phyloP scores from a whole-genome alignment of 352 stramenopile species.

The Thalassiosira hispida region DNA sequence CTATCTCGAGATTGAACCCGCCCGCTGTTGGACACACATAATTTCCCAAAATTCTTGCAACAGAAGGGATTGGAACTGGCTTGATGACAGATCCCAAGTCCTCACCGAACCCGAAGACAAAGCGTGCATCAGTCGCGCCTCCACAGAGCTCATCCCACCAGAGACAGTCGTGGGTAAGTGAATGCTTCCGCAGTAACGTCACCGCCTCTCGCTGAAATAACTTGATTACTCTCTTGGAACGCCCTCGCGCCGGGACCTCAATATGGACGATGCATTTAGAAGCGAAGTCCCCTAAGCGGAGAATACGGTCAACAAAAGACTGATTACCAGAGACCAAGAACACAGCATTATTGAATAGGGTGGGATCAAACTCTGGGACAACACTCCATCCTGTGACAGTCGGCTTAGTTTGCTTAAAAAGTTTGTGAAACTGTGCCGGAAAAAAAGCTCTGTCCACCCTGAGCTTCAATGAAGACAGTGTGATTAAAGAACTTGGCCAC shows the following conservation, averaged over 20 bases:
- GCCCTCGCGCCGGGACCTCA: not conserved
- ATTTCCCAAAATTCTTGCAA: not conserved
- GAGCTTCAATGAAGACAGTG: constrained; percentile 3
- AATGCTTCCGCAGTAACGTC: not conserved
- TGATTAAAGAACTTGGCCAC: constrained; percentile 37
- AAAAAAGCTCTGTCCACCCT: constrained; percentile 21
- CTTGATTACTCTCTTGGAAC: not conserved
- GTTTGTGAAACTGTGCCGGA: constrained; percentile 1
- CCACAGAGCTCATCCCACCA: constrained; percentile 10
- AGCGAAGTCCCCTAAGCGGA: not conserved
- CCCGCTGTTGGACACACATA: not conserved
- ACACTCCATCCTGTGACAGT: not conserved
- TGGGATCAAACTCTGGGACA: not conserved
- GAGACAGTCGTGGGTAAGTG: not conserved
- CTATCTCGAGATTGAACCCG: not conserved
- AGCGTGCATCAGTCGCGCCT: not conserved
- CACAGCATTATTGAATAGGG: not conserved
- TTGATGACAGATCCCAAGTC: not conserved
- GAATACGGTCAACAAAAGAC: not conserved
- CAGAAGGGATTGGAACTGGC: not conserved
- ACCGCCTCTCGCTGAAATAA: not conserved
- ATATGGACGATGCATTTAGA: not conserved
- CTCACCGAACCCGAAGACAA: constrained; percentile 12
- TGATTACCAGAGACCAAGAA: not conserved
- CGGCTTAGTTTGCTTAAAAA: constrained; percentile 10